These are phyloP conservation scores for Metschnikowia matae DNA, from an alignment of 805 yeast genomes.

Conservation along the genomic window DNA sequence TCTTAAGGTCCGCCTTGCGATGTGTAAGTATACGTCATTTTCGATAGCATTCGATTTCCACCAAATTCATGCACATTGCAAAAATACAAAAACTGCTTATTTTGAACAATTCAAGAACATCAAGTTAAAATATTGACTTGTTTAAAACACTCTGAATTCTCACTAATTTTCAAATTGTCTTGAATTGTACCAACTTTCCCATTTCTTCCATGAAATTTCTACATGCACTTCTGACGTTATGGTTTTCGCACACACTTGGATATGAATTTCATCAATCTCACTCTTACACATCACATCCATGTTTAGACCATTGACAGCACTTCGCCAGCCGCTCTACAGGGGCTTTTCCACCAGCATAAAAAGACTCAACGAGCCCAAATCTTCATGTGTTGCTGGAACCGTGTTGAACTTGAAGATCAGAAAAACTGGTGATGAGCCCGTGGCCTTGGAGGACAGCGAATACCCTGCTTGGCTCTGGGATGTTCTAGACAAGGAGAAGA, in stretches of 20 bases:
- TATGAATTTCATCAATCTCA: neutral
- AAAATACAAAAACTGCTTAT: neutral
- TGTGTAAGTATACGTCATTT: neutral
- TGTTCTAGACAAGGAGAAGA: constrained; percentile 64
- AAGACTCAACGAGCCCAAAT: constrained; percentile 20
- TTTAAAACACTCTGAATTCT: too few species aligned
- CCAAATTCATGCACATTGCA: neutral
- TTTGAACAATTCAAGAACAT: neutral
- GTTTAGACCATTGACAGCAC: constrained; percentile 6
- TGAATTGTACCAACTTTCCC: neutral
- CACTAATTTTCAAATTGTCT: too few species aligned
- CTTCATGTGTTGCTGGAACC: constrained; percentile 70
- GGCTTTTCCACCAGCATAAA: constrained; percentile 9
- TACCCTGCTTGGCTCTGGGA: constrained; percentile 97
- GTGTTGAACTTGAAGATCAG: constrained; percentile 65
- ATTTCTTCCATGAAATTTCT: neutral
- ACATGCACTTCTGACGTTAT: neutral
- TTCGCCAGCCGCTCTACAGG: constrained; percentile 11
- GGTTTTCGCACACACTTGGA: neutral
- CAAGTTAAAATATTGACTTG: neutral
- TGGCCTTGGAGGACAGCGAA: constrained; percentile 81
- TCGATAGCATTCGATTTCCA: neutral
- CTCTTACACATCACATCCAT: neutral
- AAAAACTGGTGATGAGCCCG: constrained; percentile 81
- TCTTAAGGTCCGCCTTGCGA: neutral